Evolutionary conservation across 2,329 filamentous ascomycete genomes (phyloP).

Genomic region (Byssoonygena ceratinophila): DNA sequence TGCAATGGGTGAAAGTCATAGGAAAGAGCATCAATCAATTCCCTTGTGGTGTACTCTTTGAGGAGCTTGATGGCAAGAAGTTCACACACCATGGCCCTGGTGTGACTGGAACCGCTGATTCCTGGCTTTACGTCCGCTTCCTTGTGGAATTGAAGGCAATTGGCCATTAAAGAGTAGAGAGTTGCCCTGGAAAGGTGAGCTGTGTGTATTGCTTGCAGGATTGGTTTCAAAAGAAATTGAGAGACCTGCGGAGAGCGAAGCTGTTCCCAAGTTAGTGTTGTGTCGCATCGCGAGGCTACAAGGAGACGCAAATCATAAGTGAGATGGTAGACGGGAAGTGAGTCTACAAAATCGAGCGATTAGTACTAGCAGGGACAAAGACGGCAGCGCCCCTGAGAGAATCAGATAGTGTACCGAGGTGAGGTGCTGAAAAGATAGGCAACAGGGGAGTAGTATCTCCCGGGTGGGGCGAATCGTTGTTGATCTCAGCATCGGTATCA

Average conservation of each 20-base stretch:
- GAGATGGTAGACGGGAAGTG: slow-evolving; percentile 77
- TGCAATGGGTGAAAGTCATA: slow-evolving; percentile 93
- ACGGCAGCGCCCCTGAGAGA: background rate
- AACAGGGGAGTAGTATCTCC: slow-evolving; percentile 44
- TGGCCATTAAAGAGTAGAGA: slow-evolving; percentile 81
- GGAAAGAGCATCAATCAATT: slow-evolving; percentile 85
- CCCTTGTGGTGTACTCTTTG: slow-evolving; percentile 78
- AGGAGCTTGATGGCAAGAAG: slow-evolving; percentile 79
- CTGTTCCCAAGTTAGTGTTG: slow-evolving; percentile 87
- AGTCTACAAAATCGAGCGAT: slow-evolving; percentile 44
- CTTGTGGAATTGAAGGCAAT: slow-evolving; percentile 85
- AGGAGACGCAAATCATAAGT: slow-evolving; percentile 83
- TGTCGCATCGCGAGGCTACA: slow-evolving; percentile 76
- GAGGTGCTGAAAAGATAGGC: slow-evolving; percentile 68
- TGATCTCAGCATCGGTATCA: slow-evolving; percentile 22
- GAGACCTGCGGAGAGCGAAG: slow-evolving; percentile 90
- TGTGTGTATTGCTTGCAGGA: slow-evolving; percentile 75
- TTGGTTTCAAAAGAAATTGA: slow-evolving; percentile 89
- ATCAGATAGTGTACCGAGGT: slow-evolving; percentile 51
- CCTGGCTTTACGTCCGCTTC: slow-evolving; percentile 72
- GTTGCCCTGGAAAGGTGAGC: slow-evolving; percentile 79
- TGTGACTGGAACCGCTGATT: slow-evolving; percentile 72
- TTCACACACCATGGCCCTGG: slow-evolving; percentile 80
- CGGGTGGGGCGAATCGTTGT: slow-evolving; percentile 26
- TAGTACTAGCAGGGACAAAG: background rate